Evolutionary conservation across 805 yeast species (phyloP).

Genomic region (Zygotorulaspora chibaensis): DNA sequence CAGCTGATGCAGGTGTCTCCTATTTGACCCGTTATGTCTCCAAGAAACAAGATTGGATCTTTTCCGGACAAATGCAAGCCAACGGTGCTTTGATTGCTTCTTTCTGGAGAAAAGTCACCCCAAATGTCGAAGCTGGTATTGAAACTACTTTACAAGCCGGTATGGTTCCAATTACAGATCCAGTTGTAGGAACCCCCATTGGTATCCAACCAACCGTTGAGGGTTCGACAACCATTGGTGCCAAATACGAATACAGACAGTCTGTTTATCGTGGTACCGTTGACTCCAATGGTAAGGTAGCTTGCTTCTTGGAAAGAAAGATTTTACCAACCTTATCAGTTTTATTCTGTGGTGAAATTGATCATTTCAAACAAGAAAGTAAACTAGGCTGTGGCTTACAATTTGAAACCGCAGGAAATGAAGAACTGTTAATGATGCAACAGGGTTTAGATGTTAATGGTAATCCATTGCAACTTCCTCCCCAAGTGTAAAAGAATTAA

Average conservation of each 20-base stretch:
- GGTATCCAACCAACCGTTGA: conserved; percentile 83
- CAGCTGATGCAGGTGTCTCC: conserved; percentile 88
- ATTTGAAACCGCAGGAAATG: conserved; percentile 92
- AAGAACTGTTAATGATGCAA: conserved; percentile 87
- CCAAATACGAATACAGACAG: conserved; percentile 96
- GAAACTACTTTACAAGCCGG: conserved; percentile 80
- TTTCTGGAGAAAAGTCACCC: conserved; percentile 90
- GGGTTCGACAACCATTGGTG: conserved; percentile 91
- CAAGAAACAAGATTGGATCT: conserved; percentile 72
- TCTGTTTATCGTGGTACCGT: conserved; percentile 92
- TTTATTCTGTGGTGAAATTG: conserved; percentile 87
- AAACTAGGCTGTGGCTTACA: conserved; percentile 92
- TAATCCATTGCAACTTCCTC: conserved; percentile 80
- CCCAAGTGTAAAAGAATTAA: conserved; percentile 40
- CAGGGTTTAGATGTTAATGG: conserved; percentile 84
- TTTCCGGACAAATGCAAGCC: conserved; percentile 88
- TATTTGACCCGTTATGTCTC: conserved; percentile 87
- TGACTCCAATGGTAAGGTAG: conserved; percentile 86
- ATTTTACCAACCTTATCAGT: conserved; percentile 87
- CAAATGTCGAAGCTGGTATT: conserved; percentile 90
- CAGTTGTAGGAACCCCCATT: conserved; percentile 71
- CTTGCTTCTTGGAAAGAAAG: conserved; percentile 88
- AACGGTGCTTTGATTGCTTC: conserved; percentile 86
- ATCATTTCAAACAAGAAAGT: conserved; percentile 74
- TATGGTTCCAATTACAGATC: conserved; percentile 67